Evolutionary conservation across 495 filamentous ascomycete species (phyloP).

Genomic region (Annulohypoxylon bovei): DNA sequence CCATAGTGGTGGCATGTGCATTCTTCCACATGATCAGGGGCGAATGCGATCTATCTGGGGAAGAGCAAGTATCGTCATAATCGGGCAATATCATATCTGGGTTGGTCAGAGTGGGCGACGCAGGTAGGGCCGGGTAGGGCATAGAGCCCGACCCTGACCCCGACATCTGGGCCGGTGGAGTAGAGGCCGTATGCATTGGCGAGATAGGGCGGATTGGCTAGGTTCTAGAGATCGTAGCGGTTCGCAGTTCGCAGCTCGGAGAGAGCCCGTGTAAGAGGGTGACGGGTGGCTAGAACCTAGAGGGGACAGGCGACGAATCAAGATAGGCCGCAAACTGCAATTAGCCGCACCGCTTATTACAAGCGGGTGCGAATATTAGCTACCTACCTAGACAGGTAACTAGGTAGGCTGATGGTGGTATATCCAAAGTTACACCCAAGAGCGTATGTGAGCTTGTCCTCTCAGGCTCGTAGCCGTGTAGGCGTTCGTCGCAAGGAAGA

Average conservation of each 20-base stretch:
- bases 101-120: slow-evolving; percentile 89
- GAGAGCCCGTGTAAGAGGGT: background rate
- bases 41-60: slow-evolving; percentile 53
- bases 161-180: slow-evolving; percentile 34
- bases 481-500: slow-evolving; percentile 2
- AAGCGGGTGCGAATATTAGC: slow-evolving; percentile 9
- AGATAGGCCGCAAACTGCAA: slow-evolving; percentile 23
- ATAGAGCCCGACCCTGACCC: slow-evolving; percentile 43
- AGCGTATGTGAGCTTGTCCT: background rate
- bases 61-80: slow-evolving; percentile 64
- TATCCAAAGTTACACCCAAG: slow-evolving; percentile 35
- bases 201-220: slow-evolving; percentile 7
- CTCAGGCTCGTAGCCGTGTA: background rate
- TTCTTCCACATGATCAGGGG: slow-evolving; percentile 60
- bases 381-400: background rate
- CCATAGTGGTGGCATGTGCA: slow-evolving; percentile 45
- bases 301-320: slow-evolving; percentile 23
- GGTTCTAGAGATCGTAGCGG: slow-evolving; percentile 10
- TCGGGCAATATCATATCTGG: slow-evolving; percentile 92
- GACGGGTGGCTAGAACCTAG: background rate
- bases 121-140: slow-evolving; percentile 55
- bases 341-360: slow-evolving; percentile 37
- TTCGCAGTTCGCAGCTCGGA: slow-evolving; percentile 2
- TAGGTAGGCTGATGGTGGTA: slow-evolving; percentile 25
- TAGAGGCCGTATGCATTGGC: slow-evolving; percentile 40